A percentile compares a stretch with the other conserved stretches of the same genome.
Conservation (phyloP, 2,329 filamentous ascomycete genomes). For the Zymoseptoria crescenta region DNA sequence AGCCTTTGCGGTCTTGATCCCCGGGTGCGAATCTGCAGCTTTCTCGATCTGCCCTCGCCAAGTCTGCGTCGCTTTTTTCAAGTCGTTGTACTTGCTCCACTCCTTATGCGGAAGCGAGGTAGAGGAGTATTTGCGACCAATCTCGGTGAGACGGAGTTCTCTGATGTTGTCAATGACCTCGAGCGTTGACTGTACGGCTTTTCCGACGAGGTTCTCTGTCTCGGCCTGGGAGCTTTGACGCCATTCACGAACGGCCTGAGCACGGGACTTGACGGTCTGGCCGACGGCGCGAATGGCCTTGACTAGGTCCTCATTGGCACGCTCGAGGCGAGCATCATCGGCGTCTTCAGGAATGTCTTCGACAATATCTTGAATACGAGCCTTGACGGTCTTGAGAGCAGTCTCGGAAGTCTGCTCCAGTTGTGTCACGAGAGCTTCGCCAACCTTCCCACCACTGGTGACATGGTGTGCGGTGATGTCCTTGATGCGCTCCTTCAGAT, state of each 20-base stretch:
- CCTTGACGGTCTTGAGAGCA: slow-evolving; percentile 59
- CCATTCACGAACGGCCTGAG: slow-evolving; percentile 71
- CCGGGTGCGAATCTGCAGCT: slow-evolving; percentile 62
- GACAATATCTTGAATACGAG: slow-evolving; percentile 52
- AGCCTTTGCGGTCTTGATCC: slow-evolving; percentile 59
- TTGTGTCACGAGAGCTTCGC: slow-evolving; percentile 57
- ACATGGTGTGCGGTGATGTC: slow-evolving; percentile 70
- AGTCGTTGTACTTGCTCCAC: slow-evolving; percentile 87
- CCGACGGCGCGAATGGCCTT: slow-evolving; percentile 59
- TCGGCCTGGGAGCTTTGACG: slow-evolving; percentile 63
- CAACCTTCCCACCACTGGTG: slow-evolving; percentile 55
- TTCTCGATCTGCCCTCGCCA: slow-evolving; percentile 78
- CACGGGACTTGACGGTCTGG: slow-evolving; percentile 64
- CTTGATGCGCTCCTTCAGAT: slow-evolving; percentile 53
- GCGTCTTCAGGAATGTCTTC: slow-evolving; percentile 51
- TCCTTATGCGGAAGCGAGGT: slow-evolving; percentile 94
- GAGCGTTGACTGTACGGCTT: slow-evolving; percentile 71
- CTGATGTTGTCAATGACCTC: slow-evolving; percentile 75
- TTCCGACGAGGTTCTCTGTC: slow-evolving; percentile 59
- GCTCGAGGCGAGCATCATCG: slow-evolving; percentile 44
- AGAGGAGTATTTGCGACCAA: slow-evolving; percentile 92
- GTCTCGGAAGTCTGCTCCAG: slow-evolving; percentile 60
- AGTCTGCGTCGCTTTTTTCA: slow-evolving; percentile 73
- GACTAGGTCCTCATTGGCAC: slow-evolving; percentile 46
- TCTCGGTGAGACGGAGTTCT: slow-evolving; percentile 78